Conservation (phyloP, 257 asterid species). For the Parsonsia alboflavescens region DNA sequence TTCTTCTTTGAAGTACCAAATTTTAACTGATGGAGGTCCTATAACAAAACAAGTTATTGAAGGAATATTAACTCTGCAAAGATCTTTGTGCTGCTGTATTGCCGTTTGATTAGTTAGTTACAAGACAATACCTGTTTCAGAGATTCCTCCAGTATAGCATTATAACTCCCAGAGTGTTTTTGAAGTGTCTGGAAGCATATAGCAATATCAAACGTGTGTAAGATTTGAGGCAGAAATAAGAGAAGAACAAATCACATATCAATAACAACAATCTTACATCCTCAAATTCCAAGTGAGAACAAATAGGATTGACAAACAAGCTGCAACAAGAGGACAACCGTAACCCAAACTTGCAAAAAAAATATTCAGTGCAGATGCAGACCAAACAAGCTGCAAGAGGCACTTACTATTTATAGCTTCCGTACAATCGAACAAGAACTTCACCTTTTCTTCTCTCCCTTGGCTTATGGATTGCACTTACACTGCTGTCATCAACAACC, state of each 20-base stretch:
- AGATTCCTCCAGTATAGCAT: constrained; percentile 2
- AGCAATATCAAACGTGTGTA: not conserved
- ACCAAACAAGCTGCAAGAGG: not conserved
- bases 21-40: constrained; percentile 9
- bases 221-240: not conserved
- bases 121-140: constrained; percentile 13
- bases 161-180: not conserved
- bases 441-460: constrained; percentile 3
- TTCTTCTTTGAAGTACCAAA: constrained; percentile 4
- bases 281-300: constrained; percentile 4
- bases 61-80: not conserved
- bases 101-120: not conserved
- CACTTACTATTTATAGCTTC: constrained; percentile 20
- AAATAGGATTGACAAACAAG: constrained; percentile 3
- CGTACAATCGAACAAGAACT: constrained; percentile 20
- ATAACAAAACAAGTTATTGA: not conserved
- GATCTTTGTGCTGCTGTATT: too few species aligned
- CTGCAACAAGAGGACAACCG: not conserved
- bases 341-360: not conserved
- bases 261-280: constrained; percentile 1
- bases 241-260: not conserved
- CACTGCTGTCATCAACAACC: constrained; percentile 18
- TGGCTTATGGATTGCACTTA: constrained; percentile 7
- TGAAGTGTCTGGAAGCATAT: constrained; percentile 2
- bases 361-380: not conserved